phyloP scores from a whole-genome alignment of 2,329 filamentous ascomycete species.

The Teratosphaeria zuluensis region DNA sequence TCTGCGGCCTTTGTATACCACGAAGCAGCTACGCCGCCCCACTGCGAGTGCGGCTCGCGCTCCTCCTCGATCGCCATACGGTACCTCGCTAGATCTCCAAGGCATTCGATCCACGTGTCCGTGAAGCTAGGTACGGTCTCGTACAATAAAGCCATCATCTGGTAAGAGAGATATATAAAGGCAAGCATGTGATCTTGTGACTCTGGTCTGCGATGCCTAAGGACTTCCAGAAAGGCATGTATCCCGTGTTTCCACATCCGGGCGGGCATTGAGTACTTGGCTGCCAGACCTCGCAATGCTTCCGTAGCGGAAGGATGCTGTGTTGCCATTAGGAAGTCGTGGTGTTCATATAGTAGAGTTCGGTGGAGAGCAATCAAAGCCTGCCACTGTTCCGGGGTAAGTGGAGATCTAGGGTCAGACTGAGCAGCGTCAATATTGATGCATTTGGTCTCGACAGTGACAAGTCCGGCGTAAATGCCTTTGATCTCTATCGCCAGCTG shows the following conservation, averaged over 20 bases:
- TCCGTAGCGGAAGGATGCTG: constrained; percentile 73
- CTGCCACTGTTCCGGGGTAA: constrained; percentile 68
- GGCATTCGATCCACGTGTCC: constrained; percentile 87
- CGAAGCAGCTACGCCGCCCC: constrained; percentile 67
- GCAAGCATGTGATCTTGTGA: constrained; percentile 82
- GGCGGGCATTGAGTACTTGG: constrained; percentile 83
- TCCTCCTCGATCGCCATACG: constrained; percentile 87
- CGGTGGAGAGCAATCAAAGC: constrained; percentile 72
- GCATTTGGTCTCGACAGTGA: constrained; percentile 80
- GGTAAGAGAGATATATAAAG: constrained; percentile 83
- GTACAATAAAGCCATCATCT: constrained; percentile 77
- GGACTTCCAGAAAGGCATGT: constrained; percentile 35
- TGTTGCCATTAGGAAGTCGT: constrained; percentile 62
- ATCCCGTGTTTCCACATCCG: constrained; percentile 94
- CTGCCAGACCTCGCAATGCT: constrained; percentile 57
- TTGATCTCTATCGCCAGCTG: constrained; percentile 75
- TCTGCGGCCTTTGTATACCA: constrained; percentile 84
- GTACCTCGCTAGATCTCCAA: constrained; percentile 78
- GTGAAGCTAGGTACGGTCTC: constrained; percentile 77
- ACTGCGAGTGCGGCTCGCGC: constrained; percentile 58
- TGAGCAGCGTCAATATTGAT: constrained; percentile 69
- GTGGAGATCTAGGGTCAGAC: constrained; percentile 40
- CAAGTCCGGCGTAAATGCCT: constrained; percentile 70
- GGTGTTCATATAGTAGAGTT: constrained; percentile 43
- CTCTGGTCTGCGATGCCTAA: constrained; percentile 62